Base-by-base conservation (phyloP, 2,329 filamentous ascomycete species). In the Trichoderma sp. region DNA sequence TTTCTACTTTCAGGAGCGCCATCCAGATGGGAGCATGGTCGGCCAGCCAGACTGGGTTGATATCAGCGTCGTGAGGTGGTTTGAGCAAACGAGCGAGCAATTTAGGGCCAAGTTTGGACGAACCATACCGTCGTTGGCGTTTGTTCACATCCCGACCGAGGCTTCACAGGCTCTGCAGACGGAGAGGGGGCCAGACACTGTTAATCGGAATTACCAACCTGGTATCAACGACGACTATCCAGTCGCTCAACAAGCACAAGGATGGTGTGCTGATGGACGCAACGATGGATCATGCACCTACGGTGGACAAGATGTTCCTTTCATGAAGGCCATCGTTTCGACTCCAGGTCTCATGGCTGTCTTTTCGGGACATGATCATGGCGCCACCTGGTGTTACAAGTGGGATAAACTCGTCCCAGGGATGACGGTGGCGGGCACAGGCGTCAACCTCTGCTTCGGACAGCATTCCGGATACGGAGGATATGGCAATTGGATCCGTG, bases 401-500 rank as follows among this genome's bases (percentile, higher is more conserved):
- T 87, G 84, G 85, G 79, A 85, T 15, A 78, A 81, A 2, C 74
- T 78, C 2, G 79, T 82, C 0, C 75, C 76, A 8, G 80, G 77
- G 2, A 79, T 82, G 77, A 74, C 75, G 0, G 75, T 82, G 6
- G 70, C 75, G 0, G 86, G 84, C 0, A 85, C 83, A 70, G 84
- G 84, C 2, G 75, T 84, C n/a, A 81, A 84, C 59, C 74, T 87
- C 11, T 87, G 85, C 74, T 92, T 91, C 76, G 89, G 89, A 6
- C 88, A 91, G 74, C 90, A 91, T 74, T 86, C 88, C 0, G 91
- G 91, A 0, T 93, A 93, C 70, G 91, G 91, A 0, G 91, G 91
- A 0, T 93, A 93, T 74, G 89, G 90, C 0, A 83, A 84, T 59
- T 92, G 88, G 87, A 85, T 86, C 11, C 86, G 91, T 0, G 91